These are phyloP conservation scores for Tripterygium wilfordii DNA, from an alignment of 177 flowering plant genomes.

Conservation along the genomic window DNA sequence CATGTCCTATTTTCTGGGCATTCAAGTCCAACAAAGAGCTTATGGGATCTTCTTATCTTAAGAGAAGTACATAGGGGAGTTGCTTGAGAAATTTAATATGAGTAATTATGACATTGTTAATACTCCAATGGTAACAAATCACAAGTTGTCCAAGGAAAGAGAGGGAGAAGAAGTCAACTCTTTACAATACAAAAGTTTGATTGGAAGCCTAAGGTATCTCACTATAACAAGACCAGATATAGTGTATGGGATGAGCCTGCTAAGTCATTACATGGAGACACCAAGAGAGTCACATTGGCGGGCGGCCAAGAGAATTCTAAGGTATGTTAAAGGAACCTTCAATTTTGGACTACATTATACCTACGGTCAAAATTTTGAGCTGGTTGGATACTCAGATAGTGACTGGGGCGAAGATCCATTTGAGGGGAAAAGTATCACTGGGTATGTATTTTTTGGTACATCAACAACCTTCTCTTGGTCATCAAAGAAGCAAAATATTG, in stretches of 20 bases:
- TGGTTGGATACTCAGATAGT: conserved; percentile 7
- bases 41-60: not conserved
- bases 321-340: conserved; percentile 8
- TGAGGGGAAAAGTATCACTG: not conserved
- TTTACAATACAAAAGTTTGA: conserved; percentile 1
- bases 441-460: not conserved
- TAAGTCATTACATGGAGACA: conserved; percentile 10
- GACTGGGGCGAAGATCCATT: conserved; percentile 5
- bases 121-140: not conserved
- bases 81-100: not conserved
- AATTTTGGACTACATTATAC: conserved; percentile 7
- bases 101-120: not conserved
- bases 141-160: conserved; percentile 3
- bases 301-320: conserved; percentile 5
- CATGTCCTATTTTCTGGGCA: not conserved
- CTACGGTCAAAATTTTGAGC: not conserved
- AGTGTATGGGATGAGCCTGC: conserved; percentile 8
- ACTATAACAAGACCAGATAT: conserved; percentile 11
- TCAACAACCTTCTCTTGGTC: not conserved
- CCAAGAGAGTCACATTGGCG: conserved; percentile 1
- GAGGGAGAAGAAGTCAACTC: conserved; percentile 1
- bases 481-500: conserved; percentile 2
- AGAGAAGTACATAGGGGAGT: not conserved
- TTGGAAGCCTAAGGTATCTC: conserved; percentile 9
- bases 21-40: not conserved